Evolutionary conservation across 768 basidiomycete species (phyloP).

Genomic region (Tricholoma bakamatsutake): DNA sequence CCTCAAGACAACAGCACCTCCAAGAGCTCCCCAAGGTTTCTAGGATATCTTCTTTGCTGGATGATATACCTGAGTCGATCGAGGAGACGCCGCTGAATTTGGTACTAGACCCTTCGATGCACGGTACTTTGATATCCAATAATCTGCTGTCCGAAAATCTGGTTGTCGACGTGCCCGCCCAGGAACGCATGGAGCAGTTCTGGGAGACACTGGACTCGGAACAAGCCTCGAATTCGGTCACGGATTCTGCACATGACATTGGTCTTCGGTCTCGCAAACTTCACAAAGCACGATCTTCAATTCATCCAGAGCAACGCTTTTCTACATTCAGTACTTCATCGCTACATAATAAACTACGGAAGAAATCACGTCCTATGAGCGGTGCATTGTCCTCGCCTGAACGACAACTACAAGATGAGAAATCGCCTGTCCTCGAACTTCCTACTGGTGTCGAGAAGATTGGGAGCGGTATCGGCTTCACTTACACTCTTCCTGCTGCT

Average conservation of each 20-base stretch:
- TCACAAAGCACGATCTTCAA: slow-evolving; percentile 32
- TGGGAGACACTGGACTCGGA: slow-evolving; percentile 45
- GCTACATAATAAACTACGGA: slow-evolving; percentile 36
- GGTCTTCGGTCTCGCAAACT: slow-evolving; percentile 28
- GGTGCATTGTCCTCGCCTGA: slow-evolving; percentile 21
- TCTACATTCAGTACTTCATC: slow-evolving; percentile 28
- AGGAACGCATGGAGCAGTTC: slow-evolving; percentile 28
- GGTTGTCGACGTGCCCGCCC: slow-evolving; percentile 12
- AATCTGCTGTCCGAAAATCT: slow-evolving; percentile 14
- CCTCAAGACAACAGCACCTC: neutral
- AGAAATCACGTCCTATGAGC: slow-evolving; percentile 25
- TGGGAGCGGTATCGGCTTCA: slow-evolving; percentile 50
- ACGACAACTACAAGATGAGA: slow-evolving; percentile 14
- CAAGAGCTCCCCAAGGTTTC: slow-evolving; percentile 7
- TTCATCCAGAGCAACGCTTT: slow-evolving; percentile 20
- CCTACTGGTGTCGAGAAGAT: slow-evolving; percentile 42
- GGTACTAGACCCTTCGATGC: neutral
- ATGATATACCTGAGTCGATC: slow-evolving; percentile 5
- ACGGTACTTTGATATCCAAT: slow-evolving; percentile 8
- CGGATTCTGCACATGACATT: slow-evolving; percentile 11
- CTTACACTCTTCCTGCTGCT: slow-evolving; percentile 29
- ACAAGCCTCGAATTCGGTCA: slow-evolving; percentile 15
- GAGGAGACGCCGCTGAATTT: slow-evolving; percentile 2
- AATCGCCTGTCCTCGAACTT: slow-evolving; percentile 22
- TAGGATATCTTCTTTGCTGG: slow-evolving; percentile 11